A percentile compares a stretch with the other conserved stretches of the same genome.
Conservation (phyloP, 129 eudicot species). For the carrot (Daucus carota) region DNA sequence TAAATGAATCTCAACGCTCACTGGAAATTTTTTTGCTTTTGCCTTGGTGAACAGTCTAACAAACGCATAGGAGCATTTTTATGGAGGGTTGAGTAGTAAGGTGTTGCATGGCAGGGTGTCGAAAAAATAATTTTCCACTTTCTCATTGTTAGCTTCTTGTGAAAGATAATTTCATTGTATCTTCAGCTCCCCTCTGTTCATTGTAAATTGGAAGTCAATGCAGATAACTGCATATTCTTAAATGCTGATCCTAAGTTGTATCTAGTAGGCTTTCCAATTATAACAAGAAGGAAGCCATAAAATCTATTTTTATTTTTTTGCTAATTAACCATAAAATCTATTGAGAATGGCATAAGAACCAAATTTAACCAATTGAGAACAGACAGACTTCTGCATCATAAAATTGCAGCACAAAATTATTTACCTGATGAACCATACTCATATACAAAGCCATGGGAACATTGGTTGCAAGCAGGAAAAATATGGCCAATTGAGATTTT, state of each 20-base stretch:
- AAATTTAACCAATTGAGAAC: neutral
- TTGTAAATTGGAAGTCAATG: constrained; percentile 4
- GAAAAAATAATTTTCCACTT: constrained; percentile 61
- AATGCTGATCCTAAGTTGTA: neutral
- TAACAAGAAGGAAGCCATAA: neutral
- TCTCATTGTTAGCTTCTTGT: constrained; percentile 48
- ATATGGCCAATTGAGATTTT: constrained; percentile 35
- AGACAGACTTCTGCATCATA: neutral
- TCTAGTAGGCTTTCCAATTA: neutral
- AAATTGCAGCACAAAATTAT: neutral
- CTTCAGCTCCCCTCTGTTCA: constrained; percentile 84
- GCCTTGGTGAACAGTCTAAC: constrained; percentile 96
- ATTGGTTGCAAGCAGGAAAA: constrained; percentile 71
- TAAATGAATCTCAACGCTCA: constrained; percentile 2
- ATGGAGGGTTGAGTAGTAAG: constrained; percentile 85
- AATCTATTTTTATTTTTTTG: too few species aligned
- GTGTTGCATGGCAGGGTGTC: constrained; percentile 95
- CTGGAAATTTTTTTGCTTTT: neutral
- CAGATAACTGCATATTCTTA: neutral
- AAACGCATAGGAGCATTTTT: constrained; percentile 78
- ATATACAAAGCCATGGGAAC: constrained; percentile 95
- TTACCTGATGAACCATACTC: constrained; percentile 97
- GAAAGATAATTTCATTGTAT: constrained; percentile 77
- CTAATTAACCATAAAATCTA: too few species aligned
- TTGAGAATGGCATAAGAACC: neutral